Evolutionary conservation across 306 rosid species (phyloP), one percentile per base, ranked within the genome.

Genomic region (Cicer yamashitae): DNA sequence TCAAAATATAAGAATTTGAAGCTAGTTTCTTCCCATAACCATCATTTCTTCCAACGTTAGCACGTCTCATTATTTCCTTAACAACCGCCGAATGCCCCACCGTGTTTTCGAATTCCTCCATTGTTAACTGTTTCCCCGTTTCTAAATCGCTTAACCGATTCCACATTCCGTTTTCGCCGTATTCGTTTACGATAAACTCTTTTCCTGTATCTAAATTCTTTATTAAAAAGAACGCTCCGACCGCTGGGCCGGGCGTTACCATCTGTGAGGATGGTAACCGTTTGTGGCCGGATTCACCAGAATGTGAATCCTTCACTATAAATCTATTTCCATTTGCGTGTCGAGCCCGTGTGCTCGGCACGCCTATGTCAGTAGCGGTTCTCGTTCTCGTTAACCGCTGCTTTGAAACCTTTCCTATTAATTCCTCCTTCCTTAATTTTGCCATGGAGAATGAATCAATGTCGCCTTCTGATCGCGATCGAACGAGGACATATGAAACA

Each of bases 151-250:
- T 89, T 1, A 94, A 44, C 64, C 81, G 80, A 20, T 94, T 94
- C 97, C 96, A 94, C 83, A 67, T 70, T 51, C 99, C 99, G 3
- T 92, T 80, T 73, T 92, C 85, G 0, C 82, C 84, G 12, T 60
- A 88, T 52, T 88, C 99, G 0, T 85, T 94, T 3, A 94, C 96
- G 2, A 94, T 83, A 44, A 94, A 94, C 75, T 92, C 96, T 14
- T 79, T 94, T 12, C 99, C 99, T 0, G 96, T 94, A 43, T 94
- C 97, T 68, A 90, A 48, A 70, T 88, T 94, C 79, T 90, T 94
- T 5, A 94, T 92, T 59, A 94, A 38, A 67, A 90, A 88, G 65
- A 92, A 90, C 0, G 97, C 91, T 0, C 91, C 91, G 0, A 91
- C 57, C 3, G 71, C 47, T 1, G 53, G 11, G 37, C 76, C 67